phyloP scores from a whole-genome alignment of 352 stramenopile genomes.

The Pythium aquatile region DNA sequence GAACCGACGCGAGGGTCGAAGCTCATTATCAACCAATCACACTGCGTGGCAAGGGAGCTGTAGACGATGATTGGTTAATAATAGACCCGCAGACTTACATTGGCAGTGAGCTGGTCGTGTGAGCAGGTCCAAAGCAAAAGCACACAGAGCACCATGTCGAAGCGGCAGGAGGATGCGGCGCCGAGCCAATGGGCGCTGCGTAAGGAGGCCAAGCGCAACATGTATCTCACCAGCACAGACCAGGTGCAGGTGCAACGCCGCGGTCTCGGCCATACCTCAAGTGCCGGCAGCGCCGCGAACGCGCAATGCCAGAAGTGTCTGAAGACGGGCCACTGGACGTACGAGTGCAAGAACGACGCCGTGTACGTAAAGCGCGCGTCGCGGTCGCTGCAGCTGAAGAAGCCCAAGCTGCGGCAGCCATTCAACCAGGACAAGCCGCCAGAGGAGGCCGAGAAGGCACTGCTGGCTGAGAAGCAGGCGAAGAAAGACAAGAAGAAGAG shows the following conservation, averaged over 20 bases:
- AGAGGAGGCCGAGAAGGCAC: constrained; percentile 40
- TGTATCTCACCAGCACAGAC: constrained; percentile 84
- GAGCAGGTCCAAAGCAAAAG: constrained; percentile 1
- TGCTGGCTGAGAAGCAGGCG: constrained; percentile 23
- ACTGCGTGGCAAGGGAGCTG: constrained; percentile 1
- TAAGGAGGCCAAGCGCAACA: constrained; percentile 76
- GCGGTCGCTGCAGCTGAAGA: constrained; percentile 74
- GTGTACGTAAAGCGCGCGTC: constrained; percentile 79
- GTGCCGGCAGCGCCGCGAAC: constrained; percentile 19
- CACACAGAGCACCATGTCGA: constrained; percentile 4
- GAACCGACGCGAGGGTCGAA: constrained; percentile 16
- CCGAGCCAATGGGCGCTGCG: constrained; percentile 64
- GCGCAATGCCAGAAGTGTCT: constrained; percentile 87
- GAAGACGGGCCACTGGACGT: constrained; percentile 76
- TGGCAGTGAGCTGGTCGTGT: not conserved
- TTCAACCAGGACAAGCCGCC: constrained; percentile 81
- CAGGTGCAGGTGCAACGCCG: constrained; percentile 60
- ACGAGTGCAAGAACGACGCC: constrained; percentile 86
- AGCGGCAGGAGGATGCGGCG: constrained; percentile 34
- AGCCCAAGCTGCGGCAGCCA: constrained; percentile 75
- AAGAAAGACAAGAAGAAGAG: constrained; percentile 16
- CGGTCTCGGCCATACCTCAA: constrained; percentile 22
- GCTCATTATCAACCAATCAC: constrained; percentile 24
- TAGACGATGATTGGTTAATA: constrained; percentile 17
- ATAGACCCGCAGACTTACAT: not conserved